Evolutionary conservation across 106 monocot species (phyloP), one percentile per base, ranked within the genome.

Genomic region (Acanthochlamys bracteata): DNA sequence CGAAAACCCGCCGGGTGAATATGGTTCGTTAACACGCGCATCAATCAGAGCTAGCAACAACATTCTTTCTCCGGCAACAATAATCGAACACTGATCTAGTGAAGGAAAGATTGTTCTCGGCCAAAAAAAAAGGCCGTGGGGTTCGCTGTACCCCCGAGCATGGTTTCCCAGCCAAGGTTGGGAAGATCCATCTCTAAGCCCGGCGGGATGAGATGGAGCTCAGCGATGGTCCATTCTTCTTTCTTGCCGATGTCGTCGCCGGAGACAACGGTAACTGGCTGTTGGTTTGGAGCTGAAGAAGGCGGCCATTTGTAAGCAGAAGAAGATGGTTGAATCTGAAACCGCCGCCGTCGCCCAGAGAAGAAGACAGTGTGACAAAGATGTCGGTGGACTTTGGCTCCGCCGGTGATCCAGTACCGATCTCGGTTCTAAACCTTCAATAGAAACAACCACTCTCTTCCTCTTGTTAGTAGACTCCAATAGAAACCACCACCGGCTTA

Each of bases 331-430:
- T 4, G 52, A 71, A 25, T 75, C 71, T 42, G 89, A 66, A 61
- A 83, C n/a, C n/a, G n/a, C n/a, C n/a, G n/a, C n/a, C n/a, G 63
- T 83, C 66, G 75, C 77, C 83, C 15, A 75, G 75, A 43, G 80
- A 78, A 4, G 89, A 84, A 66, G 84, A 89, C 67, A 79, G 75
- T 56, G 83, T 85, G 62, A 85, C 0, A 84, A 63, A 60, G 89
- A 84, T n/a, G 79, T 76, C 19, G 80, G 84, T 19, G 94, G 94
- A 66, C 90, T 95, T 4, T 86, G 86, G 68, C 86, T 82, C 65
- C 79, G 63, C 46, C 77, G 66, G 21, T 81, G 69, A 73, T 94
- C 89, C 77, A 94, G 79, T 16, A 94, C 93, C 57, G 86, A 94
- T 59, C 67, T 73, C 51, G 89, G 93, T 59, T 94, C 93, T 19